Conservation (phyloP, 1,284 basidiomycete genomes). For the Peniophora sp. region DNA sequence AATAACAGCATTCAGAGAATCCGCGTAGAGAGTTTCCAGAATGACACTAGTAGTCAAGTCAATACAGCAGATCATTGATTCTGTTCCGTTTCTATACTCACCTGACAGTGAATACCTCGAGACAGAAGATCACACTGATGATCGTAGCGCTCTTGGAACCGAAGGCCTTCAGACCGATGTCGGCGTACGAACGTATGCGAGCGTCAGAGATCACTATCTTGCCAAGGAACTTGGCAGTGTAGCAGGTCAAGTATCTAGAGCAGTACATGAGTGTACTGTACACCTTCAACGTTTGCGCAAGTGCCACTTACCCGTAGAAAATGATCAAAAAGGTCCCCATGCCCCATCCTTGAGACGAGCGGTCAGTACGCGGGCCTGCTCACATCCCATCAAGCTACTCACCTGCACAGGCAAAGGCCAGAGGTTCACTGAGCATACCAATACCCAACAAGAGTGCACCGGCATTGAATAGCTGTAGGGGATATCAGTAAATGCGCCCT, state of each 20-base stretch:
- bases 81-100: slow-evolving; percentile 19
- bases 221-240: slow-evolving; percentile 80
- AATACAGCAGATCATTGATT: not conserved
- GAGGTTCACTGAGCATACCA: slow-evolving; percentile 83
- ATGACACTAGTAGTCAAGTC: slow-evolving; percentile 49
- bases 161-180: slow-evolving; percentile 85
- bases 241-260: slow-evolving; percentile 3
- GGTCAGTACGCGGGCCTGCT: no score
- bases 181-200: slow-evolving; percentile 74
- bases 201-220: slow-evolving; percentile 66
- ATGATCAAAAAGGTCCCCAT: slow-evolving; percentile 68
- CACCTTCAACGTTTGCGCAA: no score
- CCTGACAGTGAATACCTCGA: slow-evolving; percentile 81
- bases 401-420: slow-evolving; percentile 85
- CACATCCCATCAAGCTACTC: no score
- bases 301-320: slow-evolving; percentile 71
- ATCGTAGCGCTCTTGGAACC: slow-evolving; percentile 61
- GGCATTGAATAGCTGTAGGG: slow-evolving; percentile 76
- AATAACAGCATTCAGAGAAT: slow-evolving; percentile 71
- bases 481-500: slow-evolving; percentile 1
- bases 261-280: slow-evolving; percentile 30
- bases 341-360: no score
- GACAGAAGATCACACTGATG: slow-evolving; percentile 73
- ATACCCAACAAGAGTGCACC: slow-evolving; percentile 84
- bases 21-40: slow-evolving; percentile 80